phyloP scores from a whole-genome alignment of 495 filamentous ascomycete species.

The Aspergillus leporis region DNA sequence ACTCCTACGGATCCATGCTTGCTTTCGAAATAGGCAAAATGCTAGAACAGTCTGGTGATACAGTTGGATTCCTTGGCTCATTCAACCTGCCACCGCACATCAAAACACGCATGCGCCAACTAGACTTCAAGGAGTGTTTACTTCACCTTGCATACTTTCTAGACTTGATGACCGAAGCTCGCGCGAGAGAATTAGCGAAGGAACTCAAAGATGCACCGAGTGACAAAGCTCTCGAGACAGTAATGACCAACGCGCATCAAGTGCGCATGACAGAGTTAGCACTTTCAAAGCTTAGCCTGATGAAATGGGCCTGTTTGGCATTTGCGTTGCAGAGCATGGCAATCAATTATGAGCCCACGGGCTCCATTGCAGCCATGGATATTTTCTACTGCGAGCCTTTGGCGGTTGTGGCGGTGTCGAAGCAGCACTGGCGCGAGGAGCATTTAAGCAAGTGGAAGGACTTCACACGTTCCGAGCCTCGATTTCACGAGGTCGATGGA shows the following conservation, averaged over 20 bases:
- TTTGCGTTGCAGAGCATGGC: slow-evolving; percentile 45
- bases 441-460: slow-evolving; percentile 45
- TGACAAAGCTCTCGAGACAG: background rate
- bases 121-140: slow-evolving; percentile 46
- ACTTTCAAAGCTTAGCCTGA: slow-evolving; percentile 27
- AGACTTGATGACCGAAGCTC: slow-evolving; percentile 40
- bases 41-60: slow-evolving; percentile 36
- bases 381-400: slow-evolving; percentile 50
- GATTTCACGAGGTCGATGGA: slow-evolving; percentile 16
- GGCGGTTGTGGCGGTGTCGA: slow-evolving; percentile 34
- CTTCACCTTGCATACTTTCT: slow-evolving; percentile 52
- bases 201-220: slow-evolving; percentile 15
- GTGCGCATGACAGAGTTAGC: slow-evolving; percentile 40
- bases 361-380: slow-evolving; percentile 45
- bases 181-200: no score
- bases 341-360: slow-evolving; percentile 51
- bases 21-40: slow-evolving; percentile 56
- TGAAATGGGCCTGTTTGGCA: slow-evolving; percentile 45
- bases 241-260: slow-evolving; percentile 8
- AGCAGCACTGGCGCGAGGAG: slow-evolving; percentile 44
- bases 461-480: slow-evolving; percentile 26
- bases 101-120: slow-evolving; percentile 49
- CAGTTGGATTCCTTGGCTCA: slow-evolving; percentile 29
- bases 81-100: slow-evolving; percentile 53
- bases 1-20: slow-evolving; percentile 53